Base-by-base conservation (phyloP, 208 protist species). In the Lotmaria passim region DNA sequence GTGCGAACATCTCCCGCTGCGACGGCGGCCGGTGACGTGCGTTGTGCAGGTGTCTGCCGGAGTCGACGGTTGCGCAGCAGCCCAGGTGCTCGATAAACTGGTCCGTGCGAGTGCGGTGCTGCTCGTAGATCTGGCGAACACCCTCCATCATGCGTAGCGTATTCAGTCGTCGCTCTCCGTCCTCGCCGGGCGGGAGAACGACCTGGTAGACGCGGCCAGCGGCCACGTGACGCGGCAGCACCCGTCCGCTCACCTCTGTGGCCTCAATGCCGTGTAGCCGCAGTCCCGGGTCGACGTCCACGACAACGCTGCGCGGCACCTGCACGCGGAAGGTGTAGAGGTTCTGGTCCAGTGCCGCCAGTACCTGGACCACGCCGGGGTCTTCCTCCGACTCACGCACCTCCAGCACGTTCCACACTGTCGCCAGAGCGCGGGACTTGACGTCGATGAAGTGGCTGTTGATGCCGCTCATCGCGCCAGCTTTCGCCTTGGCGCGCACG, bases 401-500 rank as follows among this genome's bases (percentile, higher is more conserved):
- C 66, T 97, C 92, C 36, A 97, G 52, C 33, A 97, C 78, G 43
- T 93, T 77, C 90, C 92, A 97, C 24, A 71, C 75, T 0, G 76
- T 56, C 5, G 88, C 73, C 36, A 97, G 66, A 21, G 92, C 89
- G 44, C 85, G 83, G 8, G 86, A 85, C 53, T 87, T 93, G 19
- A 93, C 41, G 66, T 97, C 90, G 60, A 97, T 91, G 66, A 95
- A 91, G 66, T 89, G 87, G 46, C 73, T 81, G 64, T 76, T 81
- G 34, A 84, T 43, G 4, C 60, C 58, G 58, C 43, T 64, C 46
- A 56, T 24, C 43, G 19, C 19, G 36, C 46, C 59, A 38, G 19
- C 34, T n/a, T n/a, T n/a, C 38, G n/a, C 52, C 69, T 62, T 50
- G 46, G 23, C 3, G 23, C 30, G 30, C 14, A 3, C 23, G 14